Conservation (phyloP, 2,329 filamentous ascomycete species). For the Tolypocladium tundrense region DNA sequence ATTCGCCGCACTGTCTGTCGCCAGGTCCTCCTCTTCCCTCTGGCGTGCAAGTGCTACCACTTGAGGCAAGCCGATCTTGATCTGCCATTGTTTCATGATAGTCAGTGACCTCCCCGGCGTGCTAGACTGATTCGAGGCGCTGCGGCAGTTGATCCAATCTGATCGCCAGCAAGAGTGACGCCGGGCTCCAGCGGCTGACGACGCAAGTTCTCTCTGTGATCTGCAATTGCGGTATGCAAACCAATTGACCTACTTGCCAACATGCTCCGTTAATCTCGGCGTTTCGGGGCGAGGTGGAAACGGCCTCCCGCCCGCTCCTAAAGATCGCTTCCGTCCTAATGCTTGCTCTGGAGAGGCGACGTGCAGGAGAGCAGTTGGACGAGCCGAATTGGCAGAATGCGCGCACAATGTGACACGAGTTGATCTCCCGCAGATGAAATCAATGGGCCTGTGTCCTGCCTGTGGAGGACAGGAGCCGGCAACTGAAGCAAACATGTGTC, state of each 20-base stretch:
- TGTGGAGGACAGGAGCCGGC: neutral
- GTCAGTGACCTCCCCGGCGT: neutral
- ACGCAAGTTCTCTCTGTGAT: conserved; percentile 2
- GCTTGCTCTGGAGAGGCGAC: neutral
- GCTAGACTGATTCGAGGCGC: neutral
- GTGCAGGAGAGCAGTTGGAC: neutral
- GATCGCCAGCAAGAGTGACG: neutral
- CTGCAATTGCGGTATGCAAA: neutral
- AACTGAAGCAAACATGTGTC: neutral
- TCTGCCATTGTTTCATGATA: conserved; percentile 13
- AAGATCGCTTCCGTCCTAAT: conserved; percentile 5
- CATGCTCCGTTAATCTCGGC: neutral
- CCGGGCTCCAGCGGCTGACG: neutral
- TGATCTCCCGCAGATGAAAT: neutral
- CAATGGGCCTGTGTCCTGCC: neutral
- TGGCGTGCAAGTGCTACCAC: neutral
- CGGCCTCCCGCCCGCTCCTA: conserved; percentile 1
- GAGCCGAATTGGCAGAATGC: neutral
- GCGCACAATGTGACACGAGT: neutral
- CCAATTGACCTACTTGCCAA: neutral
- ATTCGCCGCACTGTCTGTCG: neutral
- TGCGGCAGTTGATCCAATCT: neutral
- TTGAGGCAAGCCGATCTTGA: conserved; percentile 9
- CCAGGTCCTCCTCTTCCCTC: neutral
- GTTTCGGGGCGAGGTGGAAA: neutral